These are phyloP conservation scores for Deinandra increscens DNA, from an alignment of 129 eudicot species.

Conservation along the genomic window DNA sequence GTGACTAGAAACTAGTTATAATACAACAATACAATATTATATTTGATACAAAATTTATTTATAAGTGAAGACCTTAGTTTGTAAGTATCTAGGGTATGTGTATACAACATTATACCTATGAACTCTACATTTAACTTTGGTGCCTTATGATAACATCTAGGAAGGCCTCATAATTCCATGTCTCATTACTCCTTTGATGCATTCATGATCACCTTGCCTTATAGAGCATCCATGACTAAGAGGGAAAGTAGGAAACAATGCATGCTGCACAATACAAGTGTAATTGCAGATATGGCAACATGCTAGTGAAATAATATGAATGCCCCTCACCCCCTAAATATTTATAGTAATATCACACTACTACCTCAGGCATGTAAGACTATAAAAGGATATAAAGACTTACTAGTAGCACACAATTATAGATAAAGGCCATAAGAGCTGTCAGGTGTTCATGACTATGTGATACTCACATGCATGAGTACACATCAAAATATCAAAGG, in stretches of 20 bases:
- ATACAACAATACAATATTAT: not conserved
- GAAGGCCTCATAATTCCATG: slow-evolving; percentile 8
- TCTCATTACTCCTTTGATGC: slow-evolving; percentile 17
- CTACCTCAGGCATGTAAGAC: slow-evolving; percentile 19
- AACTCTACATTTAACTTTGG: slow-evolving; percentile 8
- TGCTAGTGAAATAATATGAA: slow-evolving; percentile 16
- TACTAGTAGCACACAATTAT: slow-evolving; percentile 11
- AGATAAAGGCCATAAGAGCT: not conserved
- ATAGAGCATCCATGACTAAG: slow-evolving; percentile 4
- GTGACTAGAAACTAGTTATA: slow-evolving; percentile 8
- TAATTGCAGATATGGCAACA: not conserved
- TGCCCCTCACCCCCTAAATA: slow-evolving; percentile 20
- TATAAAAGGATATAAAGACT: slow-evolving; percentile 17
- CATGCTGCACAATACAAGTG: slow-evolving; percentile 20
- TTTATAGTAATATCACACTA: slow-evolving; percentile 20
- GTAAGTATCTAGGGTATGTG: not conserved
- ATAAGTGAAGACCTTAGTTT: slow-evolving; percentile 2
- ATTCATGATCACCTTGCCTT: slow-evolving; percentile 14
- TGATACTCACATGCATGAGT: slow-evolving; percentile 12
- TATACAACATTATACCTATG: not conserved
- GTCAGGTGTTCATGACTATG: slow-evolving; percentile 14
- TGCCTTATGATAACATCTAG: slow-evolving; percentile 18
- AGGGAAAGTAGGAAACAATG: not conserved
- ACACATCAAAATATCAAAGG: slow-evolving; percentile 14
- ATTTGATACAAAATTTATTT: not conserved